Evolutionary conservation across 331 rosid genomes (phyloP), one percentile per base, ranked within the genome.

Genomic region (Telfairia occidentalis): DNA sequence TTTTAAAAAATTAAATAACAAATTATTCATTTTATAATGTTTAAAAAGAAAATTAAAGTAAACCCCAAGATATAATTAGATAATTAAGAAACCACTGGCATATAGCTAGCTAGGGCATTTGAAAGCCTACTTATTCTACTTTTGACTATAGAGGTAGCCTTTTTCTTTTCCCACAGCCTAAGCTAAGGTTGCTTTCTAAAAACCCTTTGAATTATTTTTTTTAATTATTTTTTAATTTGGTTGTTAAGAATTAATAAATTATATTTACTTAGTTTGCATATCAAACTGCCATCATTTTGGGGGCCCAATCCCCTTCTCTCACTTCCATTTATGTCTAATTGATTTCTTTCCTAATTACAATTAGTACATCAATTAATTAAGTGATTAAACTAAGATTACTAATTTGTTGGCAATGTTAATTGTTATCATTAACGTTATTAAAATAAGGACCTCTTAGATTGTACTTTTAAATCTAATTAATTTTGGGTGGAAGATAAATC

Each of bases 81-180:
- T 70, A 70, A 70, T 70, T 70, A 70, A 70, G 57, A 28, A 70
- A 24, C 23, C 54, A 43, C 54, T 70, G 74, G 58, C 42, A 45
- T 69, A 42, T 24, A 28, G 61, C 61, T 24, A 3, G 10, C 24
- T 45, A 70, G 75, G 58, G 57, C 75, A 70, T 45, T 70, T 15
- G 75, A 70, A 70, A 70, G 58, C 75, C 75, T 70, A 45, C 7
- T 26, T 45, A 9, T 42, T 19, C 58, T 43, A 15, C 74, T 70
- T 70, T 70, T 70, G 74, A 70, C 74, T 45, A 45, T 70, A 69
- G 28, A 18, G 50, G 16, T 70, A 70, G 74, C 16, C 74, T 70
- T 70, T 70, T 70, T n/a, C 74, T 70, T 70, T 70, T 45, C 74
- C 37, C 55, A 45, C 57, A 43, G 16, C 74, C 74, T 69, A 69